phyloP scores from a whole-genome alignment of 805 yeast genomes.

The Candida chilensis region DNA sequence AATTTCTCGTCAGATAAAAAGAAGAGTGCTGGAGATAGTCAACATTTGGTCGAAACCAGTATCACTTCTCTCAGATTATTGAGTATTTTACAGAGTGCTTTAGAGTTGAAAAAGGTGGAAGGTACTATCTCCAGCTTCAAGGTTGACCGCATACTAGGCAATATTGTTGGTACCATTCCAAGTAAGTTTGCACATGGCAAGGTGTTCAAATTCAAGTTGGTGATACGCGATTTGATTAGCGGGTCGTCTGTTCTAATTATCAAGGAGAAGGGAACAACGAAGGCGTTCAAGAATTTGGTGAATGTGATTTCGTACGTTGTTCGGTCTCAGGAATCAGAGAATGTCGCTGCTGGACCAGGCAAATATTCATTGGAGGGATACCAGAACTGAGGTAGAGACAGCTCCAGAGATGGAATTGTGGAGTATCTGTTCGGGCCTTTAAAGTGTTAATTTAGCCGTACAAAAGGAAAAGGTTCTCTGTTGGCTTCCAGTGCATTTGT shows the following conservation, averaged over 20 bases:
- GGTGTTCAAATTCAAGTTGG: constrained; percentile 36
- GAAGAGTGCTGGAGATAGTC: constrained; percentile 1
- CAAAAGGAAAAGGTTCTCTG: too few species aligned
- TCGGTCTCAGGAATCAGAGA: too few species aligned
- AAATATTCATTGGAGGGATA: too few species aligned
- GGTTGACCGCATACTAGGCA: constrained; percentile 31
- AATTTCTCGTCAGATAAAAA: constrained; percentile 6
- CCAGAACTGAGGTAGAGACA: too few species aligned
- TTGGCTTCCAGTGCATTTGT: too few species aligned
- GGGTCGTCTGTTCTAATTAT: constrained; percentile 29
- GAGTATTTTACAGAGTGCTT: constrained; percentile 24
- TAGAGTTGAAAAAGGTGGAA: constrained; percentile 37
- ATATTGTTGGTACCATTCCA: constrained; percentile 38
- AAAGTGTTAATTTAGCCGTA: too few species aligned
- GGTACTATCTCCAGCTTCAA: constrained; percentile 35
- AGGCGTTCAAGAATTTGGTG: constrained; percentile 31
- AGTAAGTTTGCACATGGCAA: constrained; percentile 32
- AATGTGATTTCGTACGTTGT: too few species aligned
- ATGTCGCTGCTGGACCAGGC: too few species aligned
- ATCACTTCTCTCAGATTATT: constrained; percentile 18
- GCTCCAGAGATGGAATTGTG: too few species aligned
- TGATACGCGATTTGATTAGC: constrained; percentile 24
- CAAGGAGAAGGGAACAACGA: constrained; percentile 35
- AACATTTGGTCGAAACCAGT: neutral
- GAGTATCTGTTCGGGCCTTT: too few species aligned